Conservation (phyloP, 2,329 filamentous ascomycete genomes). For the Ascochyta koolunga region DNA sequence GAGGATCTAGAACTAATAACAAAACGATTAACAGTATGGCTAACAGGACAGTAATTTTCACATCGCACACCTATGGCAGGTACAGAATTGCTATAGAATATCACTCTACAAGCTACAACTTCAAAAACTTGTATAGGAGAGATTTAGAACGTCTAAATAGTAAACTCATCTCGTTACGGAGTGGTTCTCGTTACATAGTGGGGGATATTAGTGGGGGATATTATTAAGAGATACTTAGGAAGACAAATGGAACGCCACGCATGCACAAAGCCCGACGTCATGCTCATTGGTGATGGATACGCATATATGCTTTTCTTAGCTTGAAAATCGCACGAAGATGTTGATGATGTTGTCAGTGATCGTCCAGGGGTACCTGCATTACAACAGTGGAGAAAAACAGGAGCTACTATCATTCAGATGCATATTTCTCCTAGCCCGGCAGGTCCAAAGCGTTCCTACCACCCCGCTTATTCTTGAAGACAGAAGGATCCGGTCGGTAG, state of each 20-base stretch:
- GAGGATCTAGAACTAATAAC: too few species aligned
- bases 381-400: not conserved
- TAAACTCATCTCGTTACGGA: not conserved
- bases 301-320: too few species aligned
- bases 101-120: not conserved
- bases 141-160: not conserved
- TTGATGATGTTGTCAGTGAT: too few species aligned
- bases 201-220: slow-evolving; percentile 7
- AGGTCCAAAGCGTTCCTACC: not conserved
- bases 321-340: too few species aligned
- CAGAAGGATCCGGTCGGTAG: not conserved
- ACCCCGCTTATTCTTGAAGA: not conserved
- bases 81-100: not conserved
- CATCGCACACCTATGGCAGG: too few species aligned
- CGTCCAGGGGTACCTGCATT: too few species aligned
- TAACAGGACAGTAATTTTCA: too few species aligned
- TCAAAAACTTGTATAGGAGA: not conserved
- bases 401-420: not conserved
- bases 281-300: too few species aligned
- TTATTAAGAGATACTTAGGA: not conserved
- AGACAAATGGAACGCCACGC: not conserved
- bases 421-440: not conserved
- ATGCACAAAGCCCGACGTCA: not conserved
- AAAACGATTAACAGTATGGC: too few species aligned
- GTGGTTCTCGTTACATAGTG: slow-evolving; percentile 6